Conservation (phyloP, 495 filamentous ascomycete genomes). For the Lepraria neglecta region DNA sequence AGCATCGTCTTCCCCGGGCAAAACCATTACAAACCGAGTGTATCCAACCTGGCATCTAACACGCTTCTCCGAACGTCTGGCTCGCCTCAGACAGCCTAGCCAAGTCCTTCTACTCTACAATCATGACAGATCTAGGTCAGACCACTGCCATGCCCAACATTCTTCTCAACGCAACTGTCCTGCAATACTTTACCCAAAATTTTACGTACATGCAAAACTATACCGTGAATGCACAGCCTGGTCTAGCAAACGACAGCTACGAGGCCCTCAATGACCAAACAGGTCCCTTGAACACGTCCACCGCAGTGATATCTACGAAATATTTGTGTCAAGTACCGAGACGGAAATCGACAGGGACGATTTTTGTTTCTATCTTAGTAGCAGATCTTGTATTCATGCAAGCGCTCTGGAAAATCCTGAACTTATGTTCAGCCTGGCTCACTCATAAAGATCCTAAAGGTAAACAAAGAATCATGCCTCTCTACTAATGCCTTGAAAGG, state of each 20-base stretch:
- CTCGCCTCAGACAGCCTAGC: slow-evolving; percentile 25
- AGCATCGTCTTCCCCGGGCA: background rate
- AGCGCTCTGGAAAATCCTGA: slow-evolving; percentile 27
- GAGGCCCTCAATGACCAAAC: slow-evolving; percentile 19
- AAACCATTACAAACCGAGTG: slow-evolving; percentile 16
- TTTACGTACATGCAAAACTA: slow-evolving; percentile 22
- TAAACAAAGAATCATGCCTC: background rate
- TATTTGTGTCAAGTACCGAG: slow-evolving; percentile 35
- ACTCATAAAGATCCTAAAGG: slow-evolving; percentile 17
- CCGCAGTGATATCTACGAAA: slow-evolving; percentile 27
- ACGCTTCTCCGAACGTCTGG: slow-evolving; percentile 28
- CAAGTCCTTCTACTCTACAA: slow-evolving; percentile 31
- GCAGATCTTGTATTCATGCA: slow-evolving; percentile 36
- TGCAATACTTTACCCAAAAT: slow-evolving; percentile 26
- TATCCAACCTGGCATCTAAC: slow-evolving; percentile 2
- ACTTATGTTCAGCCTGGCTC: slow-evolving; percentile 15
- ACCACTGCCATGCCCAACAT: slow-evolving; percentile 26
- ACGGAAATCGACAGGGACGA: slow-evolving; percentile 27
- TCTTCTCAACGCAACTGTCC: slow-evolving; percentile 23
- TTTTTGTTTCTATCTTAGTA: slow-evolving; percentile 30
- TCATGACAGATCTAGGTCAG: slow-evolving; percentile 32
- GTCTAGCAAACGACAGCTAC: slow-evolving; percentile 18
- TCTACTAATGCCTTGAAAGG: background rate
- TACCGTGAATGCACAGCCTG: slow-evolving; percentile 14
- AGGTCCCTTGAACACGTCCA: slow-evolving; percentile 22